phyloP scores from a whole-genome alignment of 1,139 yeast genomes.

The Sugiyamaella neomexicana region DNA sequence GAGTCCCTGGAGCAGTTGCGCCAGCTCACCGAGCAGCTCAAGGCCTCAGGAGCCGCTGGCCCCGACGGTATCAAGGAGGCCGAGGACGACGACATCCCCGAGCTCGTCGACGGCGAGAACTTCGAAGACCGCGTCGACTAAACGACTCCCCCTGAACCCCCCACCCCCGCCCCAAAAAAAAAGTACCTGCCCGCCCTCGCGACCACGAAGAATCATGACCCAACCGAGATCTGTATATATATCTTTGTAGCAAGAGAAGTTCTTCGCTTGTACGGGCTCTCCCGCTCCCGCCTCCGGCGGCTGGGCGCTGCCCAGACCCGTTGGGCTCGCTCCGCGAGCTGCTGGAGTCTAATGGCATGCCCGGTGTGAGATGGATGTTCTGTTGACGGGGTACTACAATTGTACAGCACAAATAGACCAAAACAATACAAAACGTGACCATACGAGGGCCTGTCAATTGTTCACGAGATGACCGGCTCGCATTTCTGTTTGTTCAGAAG shows the following conservation, averaged over 20 bases:
- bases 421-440: no score
- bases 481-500: no score
- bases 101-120: slow-evolving; percentile 92
- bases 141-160: neutral
- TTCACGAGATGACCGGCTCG: no score
- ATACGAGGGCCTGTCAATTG: no score
- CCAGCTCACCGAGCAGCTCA: slow-evolving; percentile 87
- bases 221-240: slow-evolving; percentile 1
- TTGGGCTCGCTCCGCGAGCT: neutral
- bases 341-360: neutral
- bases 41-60: slow-evolving; percentile 50
- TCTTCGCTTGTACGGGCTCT: neutral
- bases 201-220: neutral
- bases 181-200: neutral
- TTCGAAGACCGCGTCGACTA: slow-evolving; percentile 65
- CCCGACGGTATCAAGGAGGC: slow-evolving; percentile 54
- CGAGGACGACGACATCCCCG: slow-evolving; percentile 73
- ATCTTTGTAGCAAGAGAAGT: slow-evolving; percentile 4
- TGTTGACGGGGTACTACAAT: no score
- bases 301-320: slow-evolving; percentile 8
- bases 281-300: slow-evolving; percentile 4
- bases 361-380: no score
- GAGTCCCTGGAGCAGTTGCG: slow-evolving; percentile 90
- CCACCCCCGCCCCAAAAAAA: no score
- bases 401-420: no score